Base-by-base conservation (phyloP, 2,329 filamentous ascomycete genomes). In the Exophiala oligosperma region DNA sequence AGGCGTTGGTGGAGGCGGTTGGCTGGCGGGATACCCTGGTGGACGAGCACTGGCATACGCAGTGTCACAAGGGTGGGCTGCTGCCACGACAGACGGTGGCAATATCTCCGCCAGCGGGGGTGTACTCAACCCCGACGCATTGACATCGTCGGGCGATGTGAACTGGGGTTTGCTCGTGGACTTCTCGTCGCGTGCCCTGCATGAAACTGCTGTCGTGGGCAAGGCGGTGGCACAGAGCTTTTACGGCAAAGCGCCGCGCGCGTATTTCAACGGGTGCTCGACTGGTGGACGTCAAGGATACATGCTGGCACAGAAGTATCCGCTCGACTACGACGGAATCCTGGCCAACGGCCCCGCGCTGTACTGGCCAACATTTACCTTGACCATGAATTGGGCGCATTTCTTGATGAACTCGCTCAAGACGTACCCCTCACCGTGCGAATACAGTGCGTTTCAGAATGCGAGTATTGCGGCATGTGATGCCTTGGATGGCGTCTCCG, bases 281-380 rank as follows among this genome's bases (percentile, higher is more conserved):
- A 80, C 82, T 0, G 84, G 84, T 5, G 84, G 84, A 1, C 74
- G 84, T 0, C 81, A 86, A 72, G 84, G 82, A 2, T 71, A 84
- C 38, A 81, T 81, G 51, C 76, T 77, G 5, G 77, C 1, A 50
- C 67, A 38, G 32, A 41, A 55, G 8, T 64, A 67, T 38, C 68
- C 68, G 0, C 49, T 32, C 2, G 46, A 61, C n/a, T 70, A 65
- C 26, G 66, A 69, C 38, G 68, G 68, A 1, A 66, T 70, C 43
- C 50, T 69, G 2, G 68, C 66, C 14, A 57, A 38, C 11, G 57
- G 66, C 2, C 67, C 67, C 72, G 1, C 68, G 38, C 59, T 59
- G 11, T 24, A 60, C 35, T 64, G 56, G 57, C 8, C 65, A 68
- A 7, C 63, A 63, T 21, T 74, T 71, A 54, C 74, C 8, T 49